Base-by-base conservation (phyloP, 2,329 filamentous ascomycete species). In the Aureobasidium zeae region DNA sequence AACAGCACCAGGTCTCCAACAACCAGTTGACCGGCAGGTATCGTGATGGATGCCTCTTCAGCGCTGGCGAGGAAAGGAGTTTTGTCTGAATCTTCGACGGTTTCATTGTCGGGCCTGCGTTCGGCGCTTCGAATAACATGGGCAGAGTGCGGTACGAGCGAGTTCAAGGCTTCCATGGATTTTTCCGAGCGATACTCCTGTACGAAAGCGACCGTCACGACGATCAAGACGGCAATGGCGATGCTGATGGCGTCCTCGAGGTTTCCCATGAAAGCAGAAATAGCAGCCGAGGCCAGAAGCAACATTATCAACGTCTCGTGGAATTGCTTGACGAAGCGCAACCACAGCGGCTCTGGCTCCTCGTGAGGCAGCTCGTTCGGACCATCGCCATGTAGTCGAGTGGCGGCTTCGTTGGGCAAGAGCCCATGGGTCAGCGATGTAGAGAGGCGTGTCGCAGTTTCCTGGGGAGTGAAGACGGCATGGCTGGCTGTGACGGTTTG, bases 181-280 rank as follows among this genome's bases (percentile, higher is more conserved):
- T 98, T 93, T 61, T 98, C 91, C 6, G 91, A 96, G 47, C 91
- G 76, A 62, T 98, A 98, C 65, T 98, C 91, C 61, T 98, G 91
- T 41, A 96, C 79, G 55, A 98, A 98, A 2, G 89, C 91, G 30
- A 98, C 91, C 0, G 83, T 83, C 17, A 98, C 88, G 5, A 98
- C 91, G 54, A 98, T 98, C 19, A 88, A 94, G 16, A 98, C 91
- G 2, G 91, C 91, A 22, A 94, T 80, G 0, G 89, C 84, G 57
- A 98, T 98, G 63, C 89, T 96, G 55, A 98, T 68, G 5, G 89
- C 89, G 66, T 98, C 93, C 55, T 96, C 89, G 58, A 81, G 79
- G 58, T 98, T 98, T 39, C 88, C 87, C 63, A 98, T 82, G 31
- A 96, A 64, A 36, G 96, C 77, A 0, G 89, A 96, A 28, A 94